Evolutionary conservation across 2,329 filamentous ascomycete species (phyloP).

Genomic region (Colletotrichum noveboracense): DNA sequence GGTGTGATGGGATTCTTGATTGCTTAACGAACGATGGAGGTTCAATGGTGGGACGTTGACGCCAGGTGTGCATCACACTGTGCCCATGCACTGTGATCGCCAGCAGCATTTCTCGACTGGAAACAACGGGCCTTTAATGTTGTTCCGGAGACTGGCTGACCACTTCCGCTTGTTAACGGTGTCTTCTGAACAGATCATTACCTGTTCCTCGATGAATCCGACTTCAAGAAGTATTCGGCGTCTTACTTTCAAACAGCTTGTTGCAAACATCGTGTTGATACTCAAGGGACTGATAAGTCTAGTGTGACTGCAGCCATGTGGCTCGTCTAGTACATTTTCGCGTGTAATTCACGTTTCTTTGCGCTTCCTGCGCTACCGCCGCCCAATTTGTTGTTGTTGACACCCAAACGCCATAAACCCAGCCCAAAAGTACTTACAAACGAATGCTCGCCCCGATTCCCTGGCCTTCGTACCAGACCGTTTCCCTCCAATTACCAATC

Average conservation of each 20-base stretch:
- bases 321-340: not conserved
- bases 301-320: not conserved
- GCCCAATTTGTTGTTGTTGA: not conserved
- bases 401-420: not conserved
- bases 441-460: constrained; percentile 73
- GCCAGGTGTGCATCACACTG: not conserved
- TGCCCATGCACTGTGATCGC: not conserved
- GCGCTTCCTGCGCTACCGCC: not conserved
- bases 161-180: not conserved
- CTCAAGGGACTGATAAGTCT: not conserved
- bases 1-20: not conserved
- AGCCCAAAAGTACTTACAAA: constrained; percentile 40
- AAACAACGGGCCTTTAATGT: not conserved
- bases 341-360: not conserved
- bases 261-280: not conserved
- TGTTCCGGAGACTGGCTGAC: not conserved
- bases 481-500: constrained; percentile 77
- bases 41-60: not conserved
- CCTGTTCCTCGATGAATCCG: not conserved
- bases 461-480: constrained; percentile 71
- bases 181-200: not conserved
- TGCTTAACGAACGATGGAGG: not conserved
- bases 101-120: not conserved
- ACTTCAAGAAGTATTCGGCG: not conserved
- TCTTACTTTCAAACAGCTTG: not conserved